phyloP scores from a whole-genome alignment of 2,329 filamentous ascomycete genomes.

The Colletotrichum endophyticum region DNA sequence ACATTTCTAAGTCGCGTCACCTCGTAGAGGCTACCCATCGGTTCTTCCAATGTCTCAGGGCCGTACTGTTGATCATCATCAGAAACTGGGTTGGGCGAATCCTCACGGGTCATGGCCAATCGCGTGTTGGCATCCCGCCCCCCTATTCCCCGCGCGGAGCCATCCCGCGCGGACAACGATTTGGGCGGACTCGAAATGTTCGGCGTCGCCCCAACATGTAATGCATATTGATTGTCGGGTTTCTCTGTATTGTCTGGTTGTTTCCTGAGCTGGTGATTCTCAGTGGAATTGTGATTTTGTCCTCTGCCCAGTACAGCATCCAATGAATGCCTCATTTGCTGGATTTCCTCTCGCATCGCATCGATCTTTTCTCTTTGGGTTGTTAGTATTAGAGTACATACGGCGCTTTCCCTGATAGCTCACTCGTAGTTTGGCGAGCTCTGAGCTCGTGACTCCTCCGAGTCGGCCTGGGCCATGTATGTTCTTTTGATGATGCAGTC shows the following conservation, averaged over 20 bases:
- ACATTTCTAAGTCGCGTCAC: constrained; percentile 51
- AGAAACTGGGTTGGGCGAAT: neutral
- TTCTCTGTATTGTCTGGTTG: neutral
- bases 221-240: accelerated
- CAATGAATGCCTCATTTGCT: neutral
- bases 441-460: neutral
- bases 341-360: neutral
- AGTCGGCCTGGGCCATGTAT: neutral
- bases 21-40: constrained; percentile 59
- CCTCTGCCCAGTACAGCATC: neutral
- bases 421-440: neutral
- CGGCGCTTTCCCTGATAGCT: neutral
- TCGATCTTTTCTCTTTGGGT: neutral
- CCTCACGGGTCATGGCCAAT: neutral
- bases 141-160: neutral
- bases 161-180: neutral
- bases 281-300: accelerated
- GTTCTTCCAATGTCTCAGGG: constrained; percentile 39
- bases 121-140: neutral
- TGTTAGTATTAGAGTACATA: neutral
- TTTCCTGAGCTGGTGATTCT: neutral
- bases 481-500: neutral
- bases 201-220: neutral
- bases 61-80: constrained; percentile 25
- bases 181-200: neutral